Evolutionary conservation across 23 red algal species (phyloP), one percentile per base, ranked within the genome.

Genomic region (Gracilariopsis chorda): DNA sequence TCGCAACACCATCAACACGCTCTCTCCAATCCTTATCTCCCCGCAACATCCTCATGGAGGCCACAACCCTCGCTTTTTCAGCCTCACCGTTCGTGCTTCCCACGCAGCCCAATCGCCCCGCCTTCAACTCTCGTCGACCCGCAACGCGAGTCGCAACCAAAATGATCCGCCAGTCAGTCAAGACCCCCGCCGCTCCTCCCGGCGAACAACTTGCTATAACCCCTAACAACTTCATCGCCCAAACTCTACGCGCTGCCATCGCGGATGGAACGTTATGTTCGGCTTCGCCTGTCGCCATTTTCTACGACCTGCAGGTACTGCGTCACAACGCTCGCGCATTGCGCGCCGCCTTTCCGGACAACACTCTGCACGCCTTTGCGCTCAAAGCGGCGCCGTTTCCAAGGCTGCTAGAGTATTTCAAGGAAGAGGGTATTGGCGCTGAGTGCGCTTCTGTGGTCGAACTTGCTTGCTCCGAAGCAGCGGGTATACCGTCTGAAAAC

Each of bases 381-480:
- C 49, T 92, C 39, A 92, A 92, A 63, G 77, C 89, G 19, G 80
- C 78, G 16, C 89, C 89, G 77, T 82, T 92, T 24, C 63, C 80
- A 7, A 63, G 34, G 17, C 40, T 92, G 35, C 35, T 92, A 19
- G 53, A 45, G 28, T 48, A 79, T 10, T 48, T 83, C 33, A 28
- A 53, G 11, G 42, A 37, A 21, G 13, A 51, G 16, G 93, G 93
- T 6, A 60, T 95, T 48, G 93, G 93, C 69, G 93, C 93, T 25
- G 93, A 95, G 53, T 87, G 81, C 39, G 93, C 93, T 33, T 95
- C 93, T 24, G 71, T 95, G 11, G 93, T 68, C 41, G 93, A 95
- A 41, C 77, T 88, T n/a, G 70, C 63, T 33, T 55, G 88, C 41
- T 55, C 86, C 42, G 48, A 75, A 23, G 83, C 73, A 37, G 80